Base-by-base conservation (phyloP, 2,329 filamentous ascomycete genomes). In the Trichoderma pleuroti region DNA sequence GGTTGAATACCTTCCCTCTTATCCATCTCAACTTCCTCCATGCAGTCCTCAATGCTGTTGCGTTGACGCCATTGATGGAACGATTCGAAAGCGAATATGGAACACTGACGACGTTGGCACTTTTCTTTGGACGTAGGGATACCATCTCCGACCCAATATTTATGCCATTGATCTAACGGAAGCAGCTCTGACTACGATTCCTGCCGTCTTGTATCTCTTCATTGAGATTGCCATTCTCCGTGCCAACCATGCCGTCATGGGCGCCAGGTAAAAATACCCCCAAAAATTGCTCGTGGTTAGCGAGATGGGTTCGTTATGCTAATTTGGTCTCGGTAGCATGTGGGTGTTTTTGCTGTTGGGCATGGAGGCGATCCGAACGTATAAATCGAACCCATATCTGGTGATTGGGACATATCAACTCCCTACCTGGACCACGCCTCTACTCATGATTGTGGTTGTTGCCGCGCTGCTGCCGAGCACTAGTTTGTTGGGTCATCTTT, bases 21-120 rank as follows among this genome's bases (percentile, higher is more conserved):
- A 90, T 98, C 72, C 96, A 99, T 79, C 81, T 89, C 57, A 92
- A 91, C 76, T 86, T 97, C 79, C 84, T 97, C 75, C 96, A 98
- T 81, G 86, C 91, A 72, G 77, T 94, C 67, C 83, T 97, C 78
- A 97, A 98, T 81, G 80, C 93, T 28, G 66, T 97, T 73, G 92
- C 93, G 26, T 80, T 98, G 73, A 90, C 91, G 49, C 96, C 96
- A n/a, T 84, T 99, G 65, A 83, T 99, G 80, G 95, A 98, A 81
- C 89, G 94, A 72, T 99, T 98, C 81, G 96, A 99, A 83, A 88
- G 89, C 73, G 95, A 98, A 80, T 90, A 97, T 80, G 96, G 96
- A 66, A 98, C 95, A 9, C 84, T 98, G 77, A 93, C 93, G 30
- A 92, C 93, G n/a, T 80, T 97, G 73, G 89, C 93, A 42, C 85